Evolutionary conservation across 2,329 filamentous ascomycete species (phyloP).

Genomic region (Colletotrichum sojae): DNA sequence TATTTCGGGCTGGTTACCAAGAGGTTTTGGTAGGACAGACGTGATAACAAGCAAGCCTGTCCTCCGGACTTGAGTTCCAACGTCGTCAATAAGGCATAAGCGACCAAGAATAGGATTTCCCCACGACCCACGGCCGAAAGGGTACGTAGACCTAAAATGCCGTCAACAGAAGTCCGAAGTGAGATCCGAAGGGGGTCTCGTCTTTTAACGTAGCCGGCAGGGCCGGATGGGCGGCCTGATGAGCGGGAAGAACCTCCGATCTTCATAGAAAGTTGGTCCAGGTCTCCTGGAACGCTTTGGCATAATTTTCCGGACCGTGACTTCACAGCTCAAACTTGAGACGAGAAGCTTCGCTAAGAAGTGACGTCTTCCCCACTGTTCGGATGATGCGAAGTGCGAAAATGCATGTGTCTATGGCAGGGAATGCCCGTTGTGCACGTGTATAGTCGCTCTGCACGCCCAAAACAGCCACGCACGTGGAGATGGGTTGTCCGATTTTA

Average conservation of each 20-base stretch:
- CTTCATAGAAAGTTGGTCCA: background rate
- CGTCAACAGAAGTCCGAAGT: background rate
- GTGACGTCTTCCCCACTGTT: background rate
- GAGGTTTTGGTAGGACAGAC: background rate
- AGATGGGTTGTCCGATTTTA: background rate
- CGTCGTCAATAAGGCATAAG: background rate
- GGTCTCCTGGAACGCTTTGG: background rate
- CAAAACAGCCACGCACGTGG: background rate
- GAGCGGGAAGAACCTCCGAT: background rate
- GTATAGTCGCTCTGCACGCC: constrained; percentile 3
- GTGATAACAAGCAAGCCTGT: background rate
- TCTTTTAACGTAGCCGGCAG: constrained; percentile 6
- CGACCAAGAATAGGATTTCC: constrained; percentile 21
- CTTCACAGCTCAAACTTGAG: background rate
- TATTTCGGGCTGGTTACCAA: background rate
- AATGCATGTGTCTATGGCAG: background rate
- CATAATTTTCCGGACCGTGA: background rate
- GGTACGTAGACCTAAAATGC: background rate
- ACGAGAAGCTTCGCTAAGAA: constrained; percentile 7
- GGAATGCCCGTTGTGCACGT: background rate
- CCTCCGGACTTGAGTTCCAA: background rate
- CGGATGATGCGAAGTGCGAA: background rate
- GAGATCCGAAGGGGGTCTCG: background rate
- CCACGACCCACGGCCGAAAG: constrained; percentile 1
- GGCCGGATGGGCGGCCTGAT: background rate